Conservation (phyloP, 768 basidiomycete species). For the Mycena filopes region DNA sequence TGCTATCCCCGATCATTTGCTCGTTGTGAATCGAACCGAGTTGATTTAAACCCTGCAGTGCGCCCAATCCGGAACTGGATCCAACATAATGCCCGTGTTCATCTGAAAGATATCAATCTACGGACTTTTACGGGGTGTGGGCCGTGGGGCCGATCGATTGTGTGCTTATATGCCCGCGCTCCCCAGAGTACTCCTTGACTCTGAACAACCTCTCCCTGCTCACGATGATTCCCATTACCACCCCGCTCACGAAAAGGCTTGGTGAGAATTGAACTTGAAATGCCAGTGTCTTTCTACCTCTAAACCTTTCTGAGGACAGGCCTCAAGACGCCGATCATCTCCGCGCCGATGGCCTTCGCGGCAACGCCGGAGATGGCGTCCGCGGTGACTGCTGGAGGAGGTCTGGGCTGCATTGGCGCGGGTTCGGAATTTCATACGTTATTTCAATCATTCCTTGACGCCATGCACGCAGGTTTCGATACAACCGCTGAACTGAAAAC, state of each 20-base stretch:
- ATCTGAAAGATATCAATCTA: too few species aligned
- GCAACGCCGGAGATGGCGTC: slow-evolving; percentile 47
- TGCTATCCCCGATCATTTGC: too few species aligned
- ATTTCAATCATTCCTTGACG: not conserved
- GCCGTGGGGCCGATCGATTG: too few species aligned
- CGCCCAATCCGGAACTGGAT: too few species aligned
- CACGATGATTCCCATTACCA: slow-evolving; percentile 36
- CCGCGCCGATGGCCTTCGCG: slow-evolving; percentile 68
- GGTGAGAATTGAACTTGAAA: slow-evolving; percentile 38
- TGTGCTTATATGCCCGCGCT: too few species aligned
- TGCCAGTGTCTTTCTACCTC: not conserved
- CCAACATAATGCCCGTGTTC: too few species aligned
- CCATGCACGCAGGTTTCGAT: slow-evolving; percentile 48
- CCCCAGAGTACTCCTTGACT: too few species aligned
- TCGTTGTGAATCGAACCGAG: too few species aligned
- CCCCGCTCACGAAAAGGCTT: slow-evolving; percentile 50
- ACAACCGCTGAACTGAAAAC: slow-evolving; percentile 46
- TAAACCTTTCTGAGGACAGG: slow-evolving; percentile 44
- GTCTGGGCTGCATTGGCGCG: slow-evolving; percentile 65
- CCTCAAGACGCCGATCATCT: slow-evolving; percentile 60
- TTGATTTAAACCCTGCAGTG: too few species aligned
- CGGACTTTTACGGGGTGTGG: too few species aligned
- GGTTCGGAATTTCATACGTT: slow-evolving; percentile 44
- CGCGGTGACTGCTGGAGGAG: slow-evolving; percentile 63
- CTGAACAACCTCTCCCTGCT: too few species aligned